Conservation (phyloP, 805 yeast species). For the Dipodascopsis uninucleata region DNA sequence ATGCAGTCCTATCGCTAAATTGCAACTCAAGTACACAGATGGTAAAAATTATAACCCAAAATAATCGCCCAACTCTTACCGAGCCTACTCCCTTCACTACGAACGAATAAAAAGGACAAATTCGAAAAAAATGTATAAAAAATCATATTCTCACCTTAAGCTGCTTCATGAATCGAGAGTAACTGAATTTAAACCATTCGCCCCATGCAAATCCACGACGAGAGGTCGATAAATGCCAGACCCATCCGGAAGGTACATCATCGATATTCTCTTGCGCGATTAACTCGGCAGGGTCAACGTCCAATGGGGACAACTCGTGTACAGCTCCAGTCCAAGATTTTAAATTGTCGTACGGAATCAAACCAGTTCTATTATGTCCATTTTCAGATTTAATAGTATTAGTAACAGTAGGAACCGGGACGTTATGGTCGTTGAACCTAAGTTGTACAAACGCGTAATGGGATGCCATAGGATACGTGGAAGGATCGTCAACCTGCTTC, state of each 20-base stretch:
- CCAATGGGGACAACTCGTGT: conserved; percentile 21
- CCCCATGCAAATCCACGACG: conserved; percentile 39
- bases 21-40: too few species aligned
- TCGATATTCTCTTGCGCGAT: conserved; percentile 37
- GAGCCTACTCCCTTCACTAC: too few species aligned
- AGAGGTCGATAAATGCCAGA: conserved; percentile 44
- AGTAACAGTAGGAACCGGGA: conserved; percentile 16
- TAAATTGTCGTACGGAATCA: conserved; percentile 31
- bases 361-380: conserved; percentile 41
- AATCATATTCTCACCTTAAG: conserved; percentile 18
- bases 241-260: conserved; percentile 39
- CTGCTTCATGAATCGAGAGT: conserved; percentile 35
- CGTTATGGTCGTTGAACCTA: conserved; percentile 49
- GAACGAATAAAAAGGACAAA: not conserved
- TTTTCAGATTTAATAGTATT: conserved; percentile 10
- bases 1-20: too few species aligned
- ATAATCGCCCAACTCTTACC: too few species aligned
- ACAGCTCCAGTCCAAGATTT: conserved; percentile 33
- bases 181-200: conserved; percentile 37
- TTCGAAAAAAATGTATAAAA: too few species aligned
- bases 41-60: too few species aligned
- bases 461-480: conserved; percentile 43
- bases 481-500: conserved; percentile 46
- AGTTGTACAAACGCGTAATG: conserved; percentile 54
- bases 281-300: conserved; percentile 3